Base-by-base conservation (phyloP, 1,284 basidiomycete genomes). In the Trametes sp. region DNA sequence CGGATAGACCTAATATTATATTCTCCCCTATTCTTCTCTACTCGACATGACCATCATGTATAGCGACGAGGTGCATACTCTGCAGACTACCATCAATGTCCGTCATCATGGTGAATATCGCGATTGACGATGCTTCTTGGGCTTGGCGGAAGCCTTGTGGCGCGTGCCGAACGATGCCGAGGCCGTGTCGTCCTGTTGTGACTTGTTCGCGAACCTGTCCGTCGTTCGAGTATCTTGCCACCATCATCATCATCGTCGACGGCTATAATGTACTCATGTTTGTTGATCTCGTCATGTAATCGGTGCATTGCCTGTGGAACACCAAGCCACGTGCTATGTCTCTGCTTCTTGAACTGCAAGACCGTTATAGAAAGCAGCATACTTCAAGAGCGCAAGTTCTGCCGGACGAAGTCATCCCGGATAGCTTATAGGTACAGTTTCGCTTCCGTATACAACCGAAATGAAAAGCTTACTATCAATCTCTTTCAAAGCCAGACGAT, bases 161-260 rank as follows among this genome's bases (percentile, higher is more conserved):
- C 52, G 35, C 44, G 28, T 56, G 54, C 54, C 54, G 54, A 56
- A 28, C 31, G n/a, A 46, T 56, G 54, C 54, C 54, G 54, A 56
- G 44, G 16, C 31, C 23, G 26, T 23, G 29, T 41, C 36, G 23
- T 24, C 13, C 42, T 24, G 42, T 23, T 24, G 6, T 45, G 21
- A 2, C 8, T 45, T 16, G 23, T 45, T 23, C 21, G 14, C 11
- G 42, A 4, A 26, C 8, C 14, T n/a, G n/a, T n/a, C n/a, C n/a
- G n/a, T 5, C 10, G 42, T 45, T 2, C 38, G 13, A 6, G 7
- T 19, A 19, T n/a, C 38, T n/a, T 41, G 16, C 38, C 19, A 41
- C 38, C 38, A 19, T 19, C 38, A 41, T 41, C 14, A 19, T 19
- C 38, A 19, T n/a, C n/a, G 13, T 2, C 16, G 14, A 4, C 3